Evolutionary conservation across 306 rosid species (phyloP), one percentile per base, ranked within the genome.

Genomic region (Prosopis cineraria): DNA sequence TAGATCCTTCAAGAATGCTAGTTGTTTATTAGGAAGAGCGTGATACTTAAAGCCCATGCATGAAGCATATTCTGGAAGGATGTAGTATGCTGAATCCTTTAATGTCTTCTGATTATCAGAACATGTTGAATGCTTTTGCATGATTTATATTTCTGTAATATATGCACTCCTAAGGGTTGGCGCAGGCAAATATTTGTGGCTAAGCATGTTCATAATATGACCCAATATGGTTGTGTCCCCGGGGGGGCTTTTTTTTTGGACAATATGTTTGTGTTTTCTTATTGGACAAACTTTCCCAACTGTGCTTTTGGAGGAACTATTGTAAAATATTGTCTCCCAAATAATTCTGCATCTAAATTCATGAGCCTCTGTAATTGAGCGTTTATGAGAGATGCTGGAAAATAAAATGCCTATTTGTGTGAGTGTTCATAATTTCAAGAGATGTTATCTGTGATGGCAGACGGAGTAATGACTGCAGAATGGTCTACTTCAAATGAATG

Each of bases 401-500:
- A 82, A 25, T 56, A 29, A 33, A 31, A 62, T 73, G 27, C 62
- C 16, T 68, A 25, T 41, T 7, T 67, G 40, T 47, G 48, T 34
- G 53, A 41, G 53, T 55, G 63, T 58, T 78, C 80, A 22, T 68
- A 37, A 72, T 19, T 64, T 55, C 30, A 36, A 75, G 37, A 33
- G 53, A 31, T 45, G 68, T 55, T 52, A 53, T 74, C 64, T 64
- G n/a, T 87, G 70, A 83, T 83, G 64, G 74, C 88, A 95, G 98
- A 93, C 70, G 98, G 99, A 82, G 90, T 95, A 72, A 92, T 95
- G 97, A 71, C 91, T 7, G 96, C 86, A 67, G 99, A 93, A 68
- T 93, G 98, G 98, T 95, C 97, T 73, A 87, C 84, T 68, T 91
- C 99, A 63, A 95, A 93, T 66, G 94, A 95, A 80, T 93, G 98